Evolutionary conservation across 805 yeast genomes (phyloP), one percentile per base, ranked within the genome.

Genomic region (Wickerhamomyces ciferrii): DNA sequence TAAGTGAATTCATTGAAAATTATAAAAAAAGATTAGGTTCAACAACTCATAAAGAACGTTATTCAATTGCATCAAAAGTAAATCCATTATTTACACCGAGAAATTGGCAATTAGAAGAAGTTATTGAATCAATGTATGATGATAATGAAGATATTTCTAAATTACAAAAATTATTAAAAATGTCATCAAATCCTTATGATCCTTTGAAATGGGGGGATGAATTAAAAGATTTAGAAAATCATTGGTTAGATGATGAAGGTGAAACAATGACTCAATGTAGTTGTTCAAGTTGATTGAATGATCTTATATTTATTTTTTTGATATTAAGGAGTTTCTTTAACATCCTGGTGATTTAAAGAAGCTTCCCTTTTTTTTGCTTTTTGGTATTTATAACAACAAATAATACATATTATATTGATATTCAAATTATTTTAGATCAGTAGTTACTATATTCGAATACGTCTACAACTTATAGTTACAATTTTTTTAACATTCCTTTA

Each of bases 21-120:
- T 88, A 78, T 62, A 65, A 62, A 25, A 61, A 61, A 3, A 69
- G 84, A 41, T 59, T 81, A 0, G 74, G 75, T 41, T 64, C 71
- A 8, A 59, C 57, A 17, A 53, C 68, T 0, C 59, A 66, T 24
- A 77, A 75, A 45, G 61, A 59, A 13, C 70, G 91, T 43, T 53
- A 49, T 4, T 51, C 48, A 9, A 53, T 70, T 4, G 79, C 89
- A 42, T 59, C 66, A 7, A 44, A 53, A 3, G 69, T 66, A 42
- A 94, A 92, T 58, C 99, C 98, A 3, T 60, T 78, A 32, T 92
- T 92, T 58, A 75, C 86, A 6, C 94, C 96, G 19, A 74, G 92
- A 49, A 86, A 82, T 52, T 88, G 96, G 90, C 83, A 91, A 44
- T 70, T 94, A 45, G 88, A 89, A 45, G 91, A 90, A 50, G 96